Percentiles rank a stretch among this genome's conserved stretches.
phyloP scores from a whole-genome alignment of 1,284 basidiomycete genomes.

The Cryptococcus sp. region DNA sequence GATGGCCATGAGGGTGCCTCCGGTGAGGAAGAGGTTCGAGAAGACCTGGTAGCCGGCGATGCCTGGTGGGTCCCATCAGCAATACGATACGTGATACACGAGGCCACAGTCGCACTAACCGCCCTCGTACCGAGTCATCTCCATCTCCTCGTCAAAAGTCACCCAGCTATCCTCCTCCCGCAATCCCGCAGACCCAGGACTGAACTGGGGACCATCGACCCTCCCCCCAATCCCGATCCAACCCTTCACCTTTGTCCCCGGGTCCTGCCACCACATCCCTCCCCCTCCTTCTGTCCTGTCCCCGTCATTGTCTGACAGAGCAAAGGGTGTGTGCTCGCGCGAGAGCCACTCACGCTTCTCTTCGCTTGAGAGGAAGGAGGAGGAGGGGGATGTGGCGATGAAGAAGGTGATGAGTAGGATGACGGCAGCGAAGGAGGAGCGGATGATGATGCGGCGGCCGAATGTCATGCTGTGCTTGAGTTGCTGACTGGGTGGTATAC shows the following conservation, averaged over 20 bases:
- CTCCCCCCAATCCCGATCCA: constrained; percentile 2
- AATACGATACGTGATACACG: neutral
- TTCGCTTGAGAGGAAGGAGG: neutral
- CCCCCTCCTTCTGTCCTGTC: neutral
- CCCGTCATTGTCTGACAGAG: neutral
- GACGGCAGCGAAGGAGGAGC: neutral
- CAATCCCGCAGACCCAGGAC: neutral
- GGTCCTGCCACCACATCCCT: neutral
- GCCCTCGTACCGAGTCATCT: constrained; percentile 30
- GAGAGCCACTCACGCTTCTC: neutral
- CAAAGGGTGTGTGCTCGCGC: neutral
- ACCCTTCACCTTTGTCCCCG: neutral
- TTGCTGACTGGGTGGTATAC: too few relatives aligned
- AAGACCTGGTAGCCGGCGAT: constrained; percentile 35
- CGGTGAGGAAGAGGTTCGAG: constrained; percentile 36
- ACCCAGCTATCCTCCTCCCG: constrained; percentile 20
- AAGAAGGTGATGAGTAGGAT: neutral
- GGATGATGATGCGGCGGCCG: neutral
- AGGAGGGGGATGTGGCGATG: neutral
- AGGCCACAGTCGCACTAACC: constrained; percentile 19
- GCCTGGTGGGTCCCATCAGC: constrained; percentile 14
- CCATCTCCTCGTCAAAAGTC: constrained; percentile 21
- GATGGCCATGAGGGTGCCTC: constrained; percentile 21
- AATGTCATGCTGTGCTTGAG: too few relatives aligned
- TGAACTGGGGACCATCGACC: neutral